Evolutionary conservation across 768 basidiomycete genomes (phyloP), one percentile per base, ranked within the genome.

Genomic region (Naematelia aurantialba): DNA sequence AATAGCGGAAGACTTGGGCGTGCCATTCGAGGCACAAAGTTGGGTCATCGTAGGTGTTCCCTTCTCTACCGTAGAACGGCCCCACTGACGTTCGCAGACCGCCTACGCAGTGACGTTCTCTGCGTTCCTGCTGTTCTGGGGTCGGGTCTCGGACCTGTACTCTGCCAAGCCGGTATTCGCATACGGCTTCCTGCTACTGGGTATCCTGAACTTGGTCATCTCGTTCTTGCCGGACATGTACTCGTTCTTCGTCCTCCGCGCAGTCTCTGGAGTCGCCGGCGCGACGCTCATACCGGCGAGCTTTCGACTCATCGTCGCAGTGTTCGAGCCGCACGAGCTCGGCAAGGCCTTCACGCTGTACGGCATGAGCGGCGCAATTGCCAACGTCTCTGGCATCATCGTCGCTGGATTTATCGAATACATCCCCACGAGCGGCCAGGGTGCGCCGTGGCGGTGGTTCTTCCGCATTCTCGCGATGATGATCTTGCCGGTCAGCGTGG

Each of bases 401-500:
- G 19, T 74, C 13, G 67, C 55, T 1, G 72, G 70, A 1, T 14
- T 70, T n/a, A 34, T 66, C 22, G 59, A 57, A 42, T 54, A 60
- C 12, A 69, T 72, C 22, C 53, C 54, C 5, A 11, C 26, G 11
- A 24, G 30, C 4, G 67, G 65, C 8, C 63, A 73, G n/a, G 57
- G 62, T 47, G 48, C 50, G 1, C 47, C 51, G 1, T 76, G 74
- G 74, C 53, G 70, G 13, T 76, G 74, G 74, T 68, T 66, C 27
- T 74, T 72, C 60, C 42, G 61, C 30, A n/a, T 45, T 49, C 31
- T n/a, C 29, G 11, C 51, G 19, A 8, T 19, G 25, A 31, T 30
- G 19, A 52, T 42, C 55, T 27, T 58, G 25, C 58, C 60, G 1
- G 25, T 63, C 34, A 49, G 64, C 1, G 5, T 64, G 5, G 50